phyloP scores from a whole-genome alignment of 805 yeast species.

The Schwanniomyces sp. region DNA sequence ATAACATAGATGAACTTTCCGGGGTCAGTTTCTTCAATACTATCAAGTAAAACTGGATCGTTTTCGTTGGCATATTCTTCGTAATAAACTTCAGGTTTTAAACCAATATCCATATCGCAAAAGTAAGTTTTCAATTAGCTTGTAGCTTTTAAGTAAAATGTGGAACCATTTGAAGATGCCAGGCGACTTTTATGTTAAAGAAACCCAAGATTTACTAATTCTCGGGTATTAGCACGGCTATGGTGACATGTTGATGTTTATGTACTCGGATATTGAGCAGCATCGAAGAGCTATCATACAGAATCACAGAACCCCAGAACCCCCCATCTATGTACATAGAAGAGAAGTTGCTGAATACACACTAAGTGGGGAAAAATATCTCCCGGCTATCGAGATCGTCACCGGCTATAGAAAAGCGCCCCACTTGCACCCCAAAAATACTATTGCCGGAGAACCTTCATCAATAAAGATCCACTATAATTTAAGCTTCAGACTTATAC shows the following conservation, averaged over 20 bases:
- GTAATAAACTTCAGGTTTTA: neutral
- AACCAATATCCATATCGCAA: neutral
- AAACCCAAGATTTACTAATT: neutral
- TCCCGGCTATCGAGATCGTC: neutral
- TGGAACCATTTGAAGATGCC: slow-evolving; percentile 1
- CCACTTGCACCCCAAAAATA: neutral
- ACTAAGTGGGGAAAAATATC: neutral
- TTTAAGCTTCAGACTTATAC: too few species aligned
- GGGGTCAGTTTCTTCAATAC: slow-evolving; percentile 2
- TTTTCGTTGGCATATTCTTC: slow-evolving; percentile 1
- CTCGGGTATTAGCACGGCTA: neutral
- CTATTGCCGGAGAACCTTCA: slow-evolving; percentile 1
- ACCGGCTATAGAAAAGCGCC: slow-evolving; percentile 2
- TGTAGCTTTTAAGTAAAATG: neutral
- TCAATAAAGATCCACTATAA: neutral
- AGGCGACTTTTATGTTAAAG: neutral
- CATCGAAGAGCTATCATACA: neutral
- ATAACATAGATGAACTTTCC: slow-evolving; percentile 2
- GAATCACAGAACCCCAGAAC: neutral
- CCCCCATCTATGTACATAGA: neutral
- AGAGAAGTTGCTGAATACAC: neutral
- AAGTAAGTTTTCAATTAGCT: neutral
- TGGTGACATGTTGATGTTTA: neutral
- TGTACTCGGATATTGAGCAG: neutral
- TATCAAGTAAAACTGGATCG: slow-evolving; percentile 1